Conservation (phyloP, 1,284 basidiomycete genomes). For the Uromyces viciae-fabae region DNA sequence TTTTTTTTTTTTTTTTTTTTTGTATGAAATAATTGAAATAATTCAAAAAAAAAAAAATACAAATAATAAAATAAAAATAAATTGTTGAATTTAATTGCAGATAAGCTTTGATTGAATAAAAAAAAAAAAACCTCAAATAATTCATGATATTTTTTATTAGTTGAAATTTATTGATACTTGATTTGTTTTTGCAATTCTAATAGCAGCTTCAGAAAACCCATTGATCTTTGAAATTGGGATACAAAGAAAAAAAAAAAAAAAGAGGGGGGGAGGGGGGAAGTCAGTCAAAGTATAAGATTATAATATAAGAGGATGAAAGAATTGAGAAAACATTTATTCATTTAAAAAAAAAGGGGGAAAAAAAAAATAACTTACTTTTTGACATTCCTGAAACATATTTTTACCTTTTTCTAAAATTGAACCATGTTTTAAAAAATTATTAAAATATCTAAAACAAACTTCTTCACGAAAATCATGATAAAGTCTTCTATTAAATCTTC, state of each 20-base stretch:
- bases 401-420: background rate
- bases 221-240: too few species aligned
- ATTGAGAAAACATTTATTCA: background rate
- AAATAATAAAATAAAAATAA: too few species aligned
- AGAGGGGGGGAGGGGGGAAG: background rate
- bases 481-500: constrained; percentile 70
- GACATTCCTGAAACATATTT: constrained; percentile 35
- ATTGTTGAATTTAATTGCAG: too few species aligned
- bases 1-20: too few species aligned
- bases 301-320: background rate
- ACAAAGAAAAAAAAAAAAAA: too few species aligned
- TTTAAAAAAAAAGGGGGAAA: background rate
- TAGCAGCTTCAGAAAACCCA: background rate
- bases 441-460: constrained; percentile 54
- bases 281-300: background rate
- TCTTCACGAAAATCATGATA: constrained; percentile 62
- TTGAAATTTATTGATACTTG: too few species aligned
- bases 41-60: too few species aligned
- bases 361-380: constrained; percentile 11
- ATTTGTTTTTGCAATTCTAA: background rate
- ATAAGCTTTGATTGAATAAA: too few species aligned
- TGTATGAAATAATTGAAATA: too few species aligned
- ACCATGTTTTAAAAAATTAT: constrained; percentile 49
- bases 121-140: too few species aligned
- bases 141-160: too few species aligned